Evolutionary conservation across 331 rosid species (phyloP).

Genomic region (Phaseolus coccineus): DNA sequence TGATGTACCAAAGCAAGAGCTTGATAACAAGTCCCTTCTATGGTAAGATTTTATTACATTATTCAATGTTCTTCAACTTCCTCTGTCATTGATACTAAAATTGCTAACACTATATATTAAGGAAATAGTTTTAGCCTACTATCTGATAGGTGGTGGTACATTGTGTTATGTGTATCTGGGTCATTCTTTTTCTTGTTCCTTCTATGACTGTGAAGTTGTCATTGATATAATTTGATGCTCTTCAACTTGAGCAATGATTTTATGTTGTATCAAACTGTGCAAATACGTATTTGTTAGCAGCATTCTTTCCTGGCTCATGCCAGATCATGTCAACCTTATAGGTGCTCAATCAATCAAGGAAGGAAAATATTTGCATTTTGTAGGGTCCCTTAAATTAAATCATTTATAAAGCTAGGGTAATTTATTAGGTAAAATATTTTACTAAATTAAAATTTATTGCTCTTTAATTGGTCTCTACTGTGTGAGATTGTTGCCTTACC

Average conservation of each 20-base stretch:
- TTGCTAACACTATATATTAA: conserved; percentile 14
- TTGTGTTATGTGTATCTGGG: conserved; percentile 19
- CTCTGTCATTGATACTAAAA: conserved; percentile 24
- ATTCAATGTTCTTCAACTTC: conserved; percentile 6
- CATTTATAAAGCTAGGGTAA: neutral
- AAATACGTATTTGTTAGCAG: conserved; percentile 1
- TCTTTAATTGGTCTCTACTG: conserved; percentile 29
- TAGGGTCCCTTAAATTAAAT: conserved; percentile 27
- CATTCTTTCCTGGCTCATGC: conserved; percentile 5
- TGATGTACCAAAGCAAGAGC: conserved; percentile 98
- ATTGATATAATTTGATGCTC: conserved; percentile 26
- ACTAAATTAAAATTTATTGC: conserved; percentile 11
- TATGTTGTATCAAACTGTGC: conserved; percentile 20
- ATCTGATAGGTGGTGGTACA: conserved; percentile 25
- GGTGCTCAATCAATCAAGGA: conserved; percentile 12
- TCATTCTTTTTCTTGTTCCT: conserved; percentile 34
- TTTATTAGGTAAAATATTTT: conserved; percentile 14
- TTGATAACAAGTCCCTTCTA: conserved; percentile 95
- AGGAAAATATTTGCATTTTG: conserved; percentile 18
- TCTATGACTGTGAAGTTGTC: neutral
- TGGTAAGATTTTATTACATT: conserved; percentile 63
- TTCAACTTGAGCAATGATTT: conserved; percentile 17
- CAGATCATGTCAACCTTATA: conserved; percentile 1
- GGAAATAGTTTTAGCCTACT: conserved; percentile 20
- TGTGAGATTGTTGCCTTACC: conserved; percentile 34